Base-by-base conservation (phyloP, 352 stramenopile genomes). In the Phytophthora ohioensis region DNA sequence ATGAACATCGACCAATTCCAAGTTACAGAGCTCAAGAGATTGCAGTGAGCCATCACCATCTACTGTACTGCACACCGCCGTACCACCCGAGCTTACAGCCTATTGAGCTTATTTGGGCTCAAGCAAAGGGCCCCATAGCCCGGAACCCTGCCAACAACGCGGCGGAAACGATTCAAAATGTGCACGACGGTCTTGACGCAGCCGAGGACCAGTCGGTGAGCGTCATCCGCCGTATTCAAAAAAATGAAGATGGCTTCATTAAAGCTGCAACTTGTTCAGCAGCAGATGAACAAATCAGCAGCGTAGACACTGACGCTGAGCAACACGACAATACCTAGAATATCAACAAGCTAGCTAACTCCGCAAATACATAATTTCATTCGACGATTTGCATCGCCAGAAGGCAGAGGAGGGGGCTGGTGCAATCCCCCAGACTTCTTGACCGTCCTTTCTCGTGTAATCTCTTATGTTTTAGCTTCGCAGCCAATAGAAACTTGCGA, bases 81-180 rank as follows among this genome's bases (percentile, higher is more conserved):
- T 39, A 55, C 31, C 47, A 57, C 34, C 49, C 49, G 10, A 43
- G 13, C 7, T 15, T 57, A 30, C 49, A 43, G 12, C 49, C 32
- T 10, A 57, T 57, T 31, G 1, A 57, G 49, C 49, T 43, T 3
- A 57, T 57, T 27, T 57, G 49, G 34, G 52, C 35, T 2, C 38
- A 48, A 48, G 36, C 49, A 13, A 48, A 59, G 21, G 38, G 32
- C 9, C 17, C 35, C 5, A 59, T 47, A 17, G 52, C 52, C 48
- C 35, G 34, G 10, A 10, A 17, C 10, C 30, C 51, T 41, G 8
- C 51, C 13, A 34, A 8, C 31, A 57, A 45, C 13, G 34, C 32
- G 3, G 36, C 51, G 4, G 51, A 57, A 10, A 32, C 51, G 6
- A n/a, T 57, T n/a, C 1, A 31, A 35, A 57, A 32, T 8, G 51